phyloP scores from a whole-genome alignment of 352 stramenopile genomes.

The Phytopythium aichiense region DNA sequence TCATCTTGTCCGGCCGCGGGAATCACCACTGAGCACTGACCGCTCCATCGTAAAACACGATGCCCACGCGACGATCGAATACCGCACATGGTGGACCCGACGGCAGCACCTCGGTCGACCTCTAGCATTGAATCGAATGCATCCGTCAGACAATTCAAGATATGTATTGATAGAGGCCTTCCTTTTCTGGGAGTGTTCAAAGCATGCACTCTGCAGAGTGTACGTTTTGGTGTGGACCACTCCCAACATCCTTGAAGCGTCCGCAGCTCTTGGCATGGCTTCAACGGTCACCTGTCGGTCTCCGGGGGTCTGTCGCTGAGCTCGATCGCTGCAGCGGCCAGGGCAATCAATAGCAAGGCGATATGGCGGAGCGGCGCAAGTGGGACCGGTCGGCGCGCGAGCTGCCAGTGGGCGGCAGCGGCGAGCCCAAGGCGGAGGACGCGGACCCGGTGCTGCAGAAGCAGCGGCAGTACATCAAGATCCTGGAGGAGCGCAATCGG shows the following conservation, averaged over 20 bases:
- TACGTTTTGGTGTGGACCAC: no score
- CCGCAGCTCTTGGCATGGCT: background rate
- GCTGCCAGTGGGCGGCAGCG: background rate
- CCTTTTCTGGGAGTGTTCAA: no score
- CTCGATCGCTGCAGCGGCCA: background rate
- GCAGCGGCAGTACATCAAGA: constrained; percentile 80
- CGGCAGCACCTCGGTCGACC: no score
- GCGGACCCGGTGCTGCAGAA: constrained; percentile 64
- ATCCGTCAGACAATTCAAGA: no score
- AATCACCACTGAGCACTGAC: no score
- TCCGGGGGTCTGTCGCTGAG: background rate
- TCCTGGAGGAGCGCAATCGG: constrained; percentile 79
- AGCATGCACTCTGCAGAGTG: no score
- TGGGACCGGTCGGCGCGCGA: constrained; percentile 22
- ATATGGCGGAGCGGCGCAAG: constrained; percentile 28
- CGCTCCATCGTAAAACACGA: no score
- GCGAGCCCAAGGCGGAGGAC: constrained; percentile 11
- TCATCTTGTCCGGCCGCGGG: no score
- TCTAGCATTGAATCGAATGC: no score
- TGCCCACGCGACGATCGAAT: no score
- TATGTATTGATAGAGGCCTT: no score
- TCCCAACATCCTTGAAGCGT: background rate
- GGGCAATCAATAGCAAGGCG: background rate
- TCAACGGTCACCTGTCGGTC: background rate
- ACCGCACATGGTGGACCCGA: no score